Evolutionary conservation across 129 eudicot genomes (phyloP).

Genomic region (carrot (Daucus carota)): DH1_v3.0 NC_030382.2:54797001-54797500

Average conservation of each 20-base stretch:
- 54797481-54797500: constrained; percentile 20
- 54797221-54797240: constrained; percentile 5
- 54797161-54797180: too few species aligned
- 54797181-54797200: not conserved
- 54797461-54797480: constrained; percentile 36
- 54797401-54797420: not conserved
- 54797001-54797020: too few species aligned
- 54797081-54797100: too few species aligned
- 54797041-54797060: too few species aligned
- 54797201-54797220: not conserved
- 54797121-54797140: too few species aligned
- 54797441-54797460: constrained; percentile 34
- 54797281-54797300: constrained; percentile 42
- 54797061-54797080: too few species aligned
- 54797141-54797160: too few species aligned
- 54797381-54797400: not conserved
- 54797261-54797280: constrained; percentile 31
- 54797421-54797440: not conserved
- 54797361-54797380: not conserved
- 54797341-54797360: not conserved
- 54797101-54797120: too few species aligned
- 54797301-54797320: constrained; percentile 48
- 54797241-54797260: constrained; percentile 31
- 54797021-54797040: too few species aligned
- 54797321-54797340: constrained; percentile 17